A percentile compares a stretch with the other conserved stretches of the same genome.
These are phyloP conservation scores for Puccinia polysora DNA, from an alignment of 1,284 basidiomycete genomes.

Conservation along the genomic window DNA sequence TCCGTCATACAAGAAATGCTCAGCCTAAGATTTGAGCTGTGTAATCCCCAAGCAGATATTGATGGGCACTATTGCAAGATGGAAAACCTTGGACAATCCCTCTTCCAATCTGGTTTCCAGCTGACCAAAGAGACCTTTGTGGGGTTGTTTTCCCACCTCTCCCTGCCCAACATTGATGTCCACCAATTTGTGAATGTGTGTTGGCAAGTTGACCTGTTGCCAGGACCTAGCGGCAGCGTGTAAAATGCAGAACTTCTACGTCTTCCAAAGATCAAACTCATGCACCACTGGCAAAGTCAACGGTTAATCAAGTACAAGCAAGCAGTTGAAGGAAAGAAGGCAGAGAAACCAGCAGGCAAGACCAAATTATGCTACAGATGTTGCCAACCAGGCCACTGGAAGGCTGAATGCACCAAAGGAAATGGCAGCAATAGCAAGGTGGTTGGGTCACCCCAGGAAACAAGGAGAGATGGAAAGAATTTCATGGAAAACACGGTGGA, in stretches of 20 bases:
- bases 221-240: no score
- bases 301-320: no score
- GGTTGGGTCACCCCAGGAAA: neutral
- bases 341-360: no score
- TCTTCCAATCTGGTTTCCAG: neutral
- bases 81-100: neutral
- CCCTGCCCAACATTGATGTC: no score
- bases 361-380: neutral
- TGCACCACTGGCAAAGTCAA: no score
- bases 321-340: no score
- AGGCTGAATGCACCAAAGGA: neutral
- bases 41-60: neutral
- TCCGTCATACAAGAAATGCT: neutral
- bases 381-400: neutral
- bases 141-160: no score
- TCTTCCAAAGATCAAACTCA: no score
- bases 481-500: neutral
- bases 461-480: neutral
- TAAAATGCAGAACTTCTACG: no score
- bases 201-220: no score
- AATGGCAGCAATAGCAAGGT: neutral
- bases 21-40: neutral
- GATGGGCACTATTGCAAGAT: neutral
- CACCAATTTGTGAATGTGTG: no score
- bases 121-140: neutral